These are phyloP conservation scores for Penicillium sp. DNA, from an alignment of 2,329 filamentous ascomycete genomes.

Conservation along the genomic window DNA sequence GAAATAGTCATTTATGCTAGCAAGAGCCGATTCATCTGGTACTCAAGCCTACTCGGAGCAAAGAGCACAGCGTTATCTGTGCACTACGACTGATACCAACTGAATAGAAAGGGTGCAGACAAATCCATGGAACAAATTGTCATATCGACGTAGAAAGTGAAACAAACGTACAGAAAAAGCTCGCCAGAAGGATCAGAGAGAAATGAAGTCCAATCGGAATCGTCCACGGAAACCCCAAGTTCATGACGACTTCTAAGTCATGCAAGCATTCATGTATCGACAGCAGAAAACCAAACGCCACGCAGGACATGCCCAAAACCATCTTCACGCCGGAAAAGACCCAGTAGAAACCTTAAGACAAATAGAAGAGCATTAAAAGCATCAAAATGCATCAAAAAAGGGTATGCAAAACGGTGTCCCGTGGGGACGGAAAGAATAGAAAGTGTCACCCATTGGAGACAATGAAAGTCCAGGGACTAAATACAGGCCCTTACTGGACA, in stretches of 20 bases:
- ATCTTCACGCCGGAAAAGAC: constrained; percentile 22
- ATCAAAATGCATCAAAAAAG: constrained; percentile 19
- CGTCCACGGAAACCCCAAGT: constrained; percentile 1
- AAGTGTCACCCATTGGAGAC: constrained; percentile 9
- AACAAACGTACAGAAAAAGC: constrained; percentile 9
- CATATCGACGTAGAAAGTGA: constrained; percentile 20
- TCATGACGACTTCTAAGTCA: constrained; percentile 19
- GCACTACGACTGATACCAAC: neutral
- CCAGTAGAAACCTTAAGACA: constrained; percentile 12
- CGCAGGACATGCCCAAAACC: constrained; percentile 21
- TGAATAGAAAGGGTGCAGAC: neutral
- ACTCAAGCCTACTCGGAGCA: neutral
- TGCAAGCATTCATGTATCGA: constrained; percentile 15
- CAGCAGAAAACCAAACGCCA: constrained; percentile 27
- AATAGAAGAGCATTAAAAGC: constrained; percentile 17
- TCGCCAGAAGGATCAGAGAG: constrained; percentile 2
- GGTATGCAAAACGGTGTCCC: constrained; percentile 22
- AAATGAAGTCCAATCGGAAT: neutral
- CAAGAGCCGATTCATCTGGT: neutral
- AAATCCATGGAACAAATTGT: constrained; percentile 17
- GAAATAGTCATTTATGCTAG: constrained; percentile 6
- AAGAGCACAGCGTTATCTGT: neutral
- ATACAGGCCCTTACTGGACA: constrained; percentile 17
- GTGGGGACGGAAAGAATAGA: constrained; percentile 20
- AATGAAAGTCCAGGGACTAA: constrained; percentile 6